Conservation (phyloP, 2,329 filamentous ascomycete genomes). For the Chrysosporium keratinophilum region DNA sequence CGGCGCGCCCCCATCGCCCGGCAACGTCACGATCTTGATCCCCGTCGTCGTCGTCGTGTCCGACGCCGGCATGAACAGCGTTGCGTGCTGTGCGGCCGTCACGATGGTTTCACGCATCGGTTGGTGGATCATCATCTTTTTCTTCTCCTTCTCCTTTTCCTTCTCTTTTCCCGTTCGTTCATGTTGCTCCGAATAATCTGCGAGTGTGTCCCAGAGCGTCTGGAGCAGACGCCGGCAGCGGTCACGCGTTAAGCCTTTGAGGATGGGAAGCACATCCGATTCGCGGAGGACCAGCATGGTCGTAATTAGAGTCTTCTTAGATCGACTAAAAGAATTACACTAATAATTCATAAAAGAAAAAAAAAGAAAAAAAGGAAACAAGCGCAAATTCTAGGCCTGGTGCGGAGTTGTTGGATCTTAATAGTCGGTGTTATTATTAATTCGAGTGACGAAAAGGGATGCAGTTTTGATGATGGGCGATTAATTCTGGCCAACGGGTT, state of each 20-base stretch:
- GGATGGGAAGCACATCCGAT: constrained; percentile 23
- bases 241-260: constrained; percentile 24
- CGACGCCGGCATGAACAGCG: constrained; percentile 64
- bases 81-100: constrained; percentile 41
- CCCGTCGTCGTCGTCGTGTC: constrained; percentile 50
- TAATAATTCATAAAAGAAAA: too few species aligned
- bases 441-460: too few species aligned
- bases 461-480: too few species aligned
- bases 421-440: too few species aligned
- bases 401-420: too few species aligned
- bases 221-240: constrained; percentile 30
- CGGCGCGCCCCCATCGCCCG: constrained; percentile 38
- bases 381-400: neutral
- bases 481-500: too few species aligned
- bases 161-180: too few species aligned
- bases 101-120: constrained; percentile 34
- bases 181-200: constrained; percentile 21
- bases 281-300: constrained; percentile 17
- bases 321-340: neutral
- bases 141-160: too few species aligned
- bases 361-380: neutral
- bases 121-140: constrained; percentile 29
- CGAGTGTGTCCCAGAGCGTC: constrained; percentile 28
- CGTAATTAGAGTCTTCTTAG: neutral
- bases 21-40: constrained; percentile 61